Evolutionary conservation across 768 basidiomycete genomes (phyloP).

Genomic region (Melanogaster broomeanus): DNA sequence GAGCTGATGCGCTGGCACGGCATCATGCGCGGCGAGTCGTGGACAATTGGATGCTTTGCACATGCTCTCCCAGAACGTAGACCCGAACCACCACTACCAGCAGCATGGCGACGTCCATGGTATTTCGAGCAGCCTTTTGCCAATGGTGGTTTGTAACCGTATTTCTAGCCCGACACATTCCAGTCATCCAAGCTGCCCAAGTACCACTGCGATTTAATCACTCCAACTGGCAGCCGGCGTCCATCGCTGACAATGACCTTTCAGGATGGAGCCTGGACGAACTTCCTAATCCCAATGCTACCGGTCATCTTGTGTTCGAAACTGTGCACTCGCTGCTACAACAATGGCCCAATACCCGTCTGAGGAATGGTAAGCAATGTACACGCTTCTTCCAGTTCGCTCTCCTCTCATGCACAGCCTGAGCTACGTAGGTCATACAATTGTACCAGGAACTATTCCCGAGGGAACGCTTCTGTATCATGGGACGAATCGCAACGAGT

Average conservation of each 20-base stretch:
- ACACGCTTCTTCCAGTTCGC: not conserved
- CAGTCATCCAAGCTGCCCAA: not conserved
- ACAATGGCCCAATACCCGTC: slow-evolving; percentile 40
- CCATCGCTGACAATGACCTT: not conserved
- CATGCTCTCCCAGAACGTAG: too few relatives aligned
- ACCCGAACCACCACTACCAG: not conserved
- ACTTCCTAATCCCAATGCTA: slow-evolving; percentile 31
- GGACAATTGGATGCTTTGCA: too few relatives aligned
- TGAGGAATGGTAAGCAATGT: slow-evolving; percentile 31
- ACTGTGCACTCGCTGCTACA: slow-evolving; percentile 37
- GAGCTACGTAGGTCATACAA: slow-evolving; percentile 28
- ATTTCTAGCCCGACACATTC: not conserved
- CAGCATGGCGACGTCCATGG: not conserved
- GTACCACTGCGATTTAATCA: slow-evolving; percentile 4
- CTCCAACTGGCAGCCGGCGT: not conserved
- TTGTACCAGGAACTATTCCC: slow-evolving; percentile 33
- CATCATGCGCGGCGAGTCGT: too few relatives aligned
- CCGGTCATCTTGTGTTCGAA: slow-evolving; percentile 37
- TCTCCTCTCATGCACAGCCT: not conserved
- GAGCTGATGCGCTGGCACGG: too few relatives aligned
- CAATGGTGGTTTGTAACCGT: not conserved
- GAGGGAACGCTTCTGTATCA: slow-evolving; percentile 36
- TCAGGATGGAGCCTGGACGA: slow-evolving; percentile 25
- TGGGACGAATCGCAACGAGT: slow-evolving; percentile 13
- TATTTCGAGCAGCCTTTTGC: slow-evolving; percentile 3